Evolutionary conservation across 768 basidiomycete genomes (phyloP), one percentile per base, ranked within the genome.

Genomic region (Podaxis sp.): DNA sequence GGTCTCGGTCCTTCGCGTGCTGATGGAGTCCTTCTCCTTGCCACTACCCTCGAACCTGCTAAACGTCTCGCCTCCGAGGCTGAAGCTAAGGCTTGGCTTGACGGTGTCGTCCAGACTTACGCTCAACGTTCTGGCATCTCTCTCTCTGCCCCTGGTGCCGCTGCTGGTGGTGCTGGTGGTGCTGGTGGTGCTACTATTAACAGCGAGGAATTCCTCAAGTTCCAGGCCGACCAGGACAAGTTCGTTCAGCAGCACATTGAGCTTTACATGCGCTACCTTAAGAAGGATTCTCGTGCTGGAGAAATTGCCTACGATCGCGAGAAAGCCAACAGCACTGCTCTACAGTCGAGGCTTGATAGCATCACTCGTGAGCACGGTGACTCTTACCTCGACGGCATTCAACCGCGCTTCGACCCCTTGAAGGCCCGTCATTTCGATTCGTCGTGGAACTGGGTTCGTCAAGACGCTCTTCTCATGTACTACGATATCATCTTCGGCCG

Each of bases 391-490:
- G 90, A 96, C 36, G 97, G 97, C 49, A 96, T 99, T 64, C 92
- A 96, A 71, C 97, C 97, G 9, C 83, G 86, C 63, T 99, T 99
- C 76, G 93, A 96, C 71, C 89, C 93, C 2, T 82, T 98, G 70
- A 99, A 99, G 77, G 97, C 96, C 12, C 92, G 97, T 52, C 95
- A 90, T 72, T 99, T 99, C 81, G 96, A 99, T 73, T 99, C 96
- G 2, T 95, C 92, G 5, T 99, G 96, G 97, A 99, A 99, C 73
- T 99, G 97, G 97, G 96, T 91, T 51, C 89, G 96, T 64, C 97
- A 99, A 78, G 96, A 97, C 65, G 94, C 95, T 15, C 81, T 99
- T 28, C 80, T 94, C 64, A 96, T 99, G 94, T 99, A 89, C 79
- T 98, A 96, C 76, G 96, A 99, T 74, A 97, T 99, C 77, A 95